phyloP scores from a whole-genome alignment of 1,284 basidiomycete species.

The Mixia osmundae region DNA sequence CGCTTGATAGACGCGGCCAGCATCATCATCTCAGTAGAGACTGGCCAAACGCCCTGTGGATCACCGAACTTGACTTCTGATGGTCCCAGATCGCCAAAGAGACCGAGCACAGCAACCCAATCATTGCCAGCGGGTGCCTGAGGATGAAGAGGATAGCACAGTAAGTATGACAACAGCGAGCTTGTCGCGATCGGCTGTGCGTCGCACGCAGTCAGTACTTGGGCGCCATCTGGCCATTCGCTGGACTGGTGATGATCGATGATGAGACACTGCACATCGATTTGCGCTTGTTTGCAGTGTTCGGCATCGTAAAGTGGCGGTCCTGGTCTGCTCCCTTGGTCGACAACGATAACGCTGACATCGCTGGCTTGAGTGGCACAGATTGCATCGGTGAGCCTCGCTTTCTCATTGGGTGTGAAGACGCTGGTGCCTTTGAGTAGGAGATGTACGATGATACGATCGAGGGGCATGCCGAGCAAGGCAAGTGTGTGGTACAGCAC shows the following conservation, averaged over 20 bases:
- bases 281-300: neutral
- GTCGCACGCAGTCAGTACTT: slow-evolving; percentile 12
- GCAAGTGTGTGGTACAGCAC: slow-evolving; percentile 11
- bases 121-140: slow-evolving; percentile 1
- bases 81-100: slow-evolving; percentile 15
- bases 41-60: slow-evolving; percentile 10
- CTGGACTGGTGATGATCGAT: slow-evolving; percentile 15
- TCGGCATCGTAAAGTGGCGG: slow-evolving; percentile 5
- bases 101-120: slow-evolving; percentile 12
- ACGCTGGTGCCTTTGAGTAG: slow-evolving; percentile 12
- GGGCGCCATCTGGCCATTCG: slow-evolving; percentile 8
- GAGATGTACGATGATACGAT: slow-evolving; percentile 10
- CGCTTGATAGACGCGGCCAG: slow-evolving; percentile 9
- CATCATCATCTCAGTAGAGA: slow-evolving; percentile 6
- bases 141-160: slow-evolving; percentile 9
- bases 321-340: slow-evolving; percentile 14
- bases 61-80: slow-evolving; percentile 11
- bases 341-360: slow-evolving; percentile 12
- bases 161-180: slow-evolving; percentile 14
- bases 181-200: slow-evolving; percentile 14
- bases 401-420: slow-evolving; percentile 7
- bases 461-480: slow-evolving; percentile 11
- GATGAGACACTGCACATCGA: slow-evolving; percentile 9
- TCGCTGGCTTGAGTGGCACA: neutral
- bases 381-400: neutral